Evolutionary conservation across 176 grass and related monocot genomes (phyloP), one percentile per base, ranked within the genome.

Genomic region (Puccinellia tenuiflora): DNA sequence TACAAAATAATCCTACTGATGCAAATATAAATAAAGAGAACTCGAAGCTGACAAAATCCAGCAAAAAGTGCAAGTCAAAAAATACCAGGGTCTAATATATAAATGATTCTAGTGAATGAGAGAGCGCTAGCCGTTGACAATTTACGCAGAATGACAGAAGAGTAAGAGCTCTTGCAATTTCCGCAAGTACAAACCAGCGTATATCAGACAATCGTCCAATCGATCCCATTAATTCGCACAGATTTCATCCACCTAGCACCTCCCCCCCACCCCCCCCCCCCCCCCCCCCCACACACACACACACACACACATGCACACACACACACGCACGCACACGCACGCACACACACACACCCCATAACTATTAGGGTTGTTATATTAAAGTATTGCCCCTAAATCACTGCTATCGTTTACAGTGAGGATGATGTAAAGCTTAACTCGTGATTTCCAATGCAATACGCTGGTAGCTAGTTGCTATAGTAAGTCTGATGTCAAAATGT

Each of bases 361-460:
- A 75, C 68, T 42, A 13, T 5, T 35, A 25, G 16, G 34, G 8
- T 6, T 25, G 4, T 3, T n/a, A 16, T 46, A 57, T 55, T 53
- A 71, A 68, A 71, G 12, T 53, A 53, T 21, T n/a, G n/a, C n/a
- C n/a, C n/a, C n/a, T n/a, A n/a, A n/a, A n/a, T n/a, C n/a, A n/a
- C n/a, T n/a, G n/a, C n/a, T n/a, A n/a, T n/a, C n/a, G n/a, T n/a
- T n/a, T n/a, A n/a, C n/a, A n/a, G 79, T 53, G 92, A 92, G 81
- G 81, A 87, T 70, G 92, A 91, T 90, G 95, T n/a, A n/a, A n/a
- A n/a, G n/a, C n/a, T n/a, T n/a, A n/a, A 34, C 21, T 56, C 24
- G 52, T 55, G 52, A 55, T 55, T 55, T 55, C 21, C 3, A 9
- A 55, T 22, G n/a, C 9, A 9, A 57, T 57, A 57, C 54, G 25